Conservation (phyloP, 2,329 filamentous ascomycete genomes). For the Elsinoe australis region DNA sequence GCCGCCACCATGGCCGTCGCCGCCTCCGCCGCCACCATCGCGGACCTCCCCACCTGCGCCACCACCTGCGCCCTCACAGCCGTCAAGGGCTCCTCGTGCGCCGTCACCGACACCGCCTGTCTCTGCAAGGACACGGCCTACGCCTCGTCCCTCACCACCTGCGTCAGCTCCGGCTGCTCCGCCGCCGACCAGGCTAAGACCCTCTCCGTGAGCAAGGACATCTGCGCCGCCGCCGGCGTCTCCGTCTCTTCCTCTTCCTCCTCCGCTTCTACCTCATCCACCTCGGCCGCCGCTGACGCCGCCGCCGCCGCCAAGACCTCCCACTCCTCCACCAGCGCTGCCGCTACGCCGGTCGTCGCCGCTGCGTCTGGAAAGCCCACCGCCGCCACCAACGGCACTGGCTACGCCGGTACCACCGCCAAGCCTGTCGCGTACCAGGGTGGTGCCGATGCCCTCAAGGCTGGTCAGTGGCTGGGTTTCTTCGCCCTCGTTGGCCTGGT, state of each 20-base stretch:
- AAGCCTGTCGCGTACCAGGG: slow-evolving; percentile 11
- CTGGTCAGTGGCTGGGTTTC: slow-evolving; percentile 16
- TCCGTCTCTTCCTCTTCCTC: background rate
- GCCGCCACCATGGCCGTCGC: slow-evolving; percentile 10
- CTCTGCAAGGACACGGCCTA: slow-evolving; percentile 14
- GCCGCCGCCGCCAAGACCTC: background rate
- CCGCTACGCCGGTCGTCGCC: background rate
- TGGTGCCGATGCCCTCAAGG: slow-evolving; percentile 11
- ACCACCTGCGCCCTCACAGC: slow-evolving; percentile 14
- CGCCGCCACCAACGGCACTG: slow-evolving; percentile 10
- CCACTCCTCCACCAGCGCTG: background rate
- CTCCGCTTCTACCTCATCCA: background rate
- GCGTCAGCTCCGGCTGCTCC: slow-evolving; percentile 7
- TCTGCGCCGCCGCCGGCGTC: slow-evolving; percentile 11
- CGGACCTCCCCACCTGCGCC: slow-evolving; percentile 14
- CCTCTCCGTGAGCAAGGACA: slow-evolving; percentile 8
- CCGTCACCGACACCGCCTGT: slow-evolving; percentile 14
- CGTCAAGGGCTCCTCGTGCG: slow-evolving; percentile 14
- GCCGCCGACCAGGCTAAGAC: slow-evolving; percentile 12
- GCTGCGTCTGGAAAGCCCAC: background rate
- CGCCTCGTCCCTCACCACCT: slow-evolving; percentile 1
- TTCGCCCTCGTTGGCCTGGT: slow-evolving; percentile 12
- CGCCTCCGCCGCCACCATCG: slow-evolving; percentile 12
- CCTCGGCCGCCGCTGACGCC: background rate
- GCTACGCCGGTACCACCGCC: slow-evolving; percentile 3